These are phyloP conservation scores for Hansenula lynferdii DNA, from an alignment of 1,139 yeast genomes.

Conservation along the genomic window DNA sequence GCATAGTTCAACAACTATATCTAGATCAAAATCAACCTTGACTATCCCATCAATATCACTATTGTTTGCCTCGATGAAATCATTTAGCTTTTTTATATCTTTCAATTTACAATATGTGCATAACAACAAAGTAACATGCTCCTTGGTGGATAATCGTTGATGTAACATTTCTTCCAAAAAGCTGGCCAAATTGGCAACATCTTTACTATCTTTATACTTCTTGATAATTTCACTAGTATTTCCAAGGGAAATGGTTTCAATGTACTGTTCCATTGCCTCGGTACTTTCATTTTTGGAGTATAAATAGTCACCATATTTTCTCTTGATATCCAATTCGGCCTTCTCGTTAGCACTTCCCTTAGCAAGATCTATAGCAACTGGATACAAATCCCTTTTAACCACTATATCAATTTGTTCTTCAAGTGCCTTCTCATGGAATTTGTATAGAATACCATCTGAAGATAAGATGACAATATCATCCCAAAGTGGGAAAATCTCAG, in stretches of 20 bases:
- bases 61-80: constrained; percentile 47
- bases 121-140: constrained; percentile 76
- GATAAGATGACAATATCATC: constrained; percentile 57
- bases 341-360: constrained; percentile 30
- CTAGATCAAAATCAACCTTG: constrained; percentile 53
- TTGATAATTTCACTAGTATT: constrained; percentile 77
- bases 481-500: constrained; percentile 52
- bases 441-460: constrained; percentile 71
- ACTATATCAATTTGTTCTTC: constrained; percentile 67
- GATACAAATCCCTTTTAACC: constrained; percentile 64
- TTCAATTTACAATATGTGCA: constrained; percentile 83
- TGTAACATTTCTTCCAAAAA: constrained; percentile 62
- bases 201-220: constrained; percentile 81
- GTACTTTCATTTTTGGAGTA: constrained; percentile 61
- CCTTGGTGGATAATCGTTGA: constrained; percentile 52
- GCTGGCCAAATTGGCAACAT: constrained; percentile 57
- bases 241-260: constrained; percentile 45
- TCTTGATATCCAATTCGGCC: constrained; percentile 49
- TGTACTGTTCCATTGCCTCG: constrained; percentile 68
- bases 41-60: constrained; percentile 34
- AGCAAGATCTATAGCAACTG: constrained; percentile 72
- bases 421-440: constrained; percentile 61
- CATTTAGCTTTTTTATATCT: constrained; percentile 49
- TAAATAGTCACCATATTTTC: constrained; percentile 65
- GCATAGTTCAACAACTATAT: constrained; percentile 65